Evolutionary conservation across 352 stramenopile species (phyloP), one percentile per base, ranked within the genome.

Genomic region (Globisporangium paroecandrum): DNA sequence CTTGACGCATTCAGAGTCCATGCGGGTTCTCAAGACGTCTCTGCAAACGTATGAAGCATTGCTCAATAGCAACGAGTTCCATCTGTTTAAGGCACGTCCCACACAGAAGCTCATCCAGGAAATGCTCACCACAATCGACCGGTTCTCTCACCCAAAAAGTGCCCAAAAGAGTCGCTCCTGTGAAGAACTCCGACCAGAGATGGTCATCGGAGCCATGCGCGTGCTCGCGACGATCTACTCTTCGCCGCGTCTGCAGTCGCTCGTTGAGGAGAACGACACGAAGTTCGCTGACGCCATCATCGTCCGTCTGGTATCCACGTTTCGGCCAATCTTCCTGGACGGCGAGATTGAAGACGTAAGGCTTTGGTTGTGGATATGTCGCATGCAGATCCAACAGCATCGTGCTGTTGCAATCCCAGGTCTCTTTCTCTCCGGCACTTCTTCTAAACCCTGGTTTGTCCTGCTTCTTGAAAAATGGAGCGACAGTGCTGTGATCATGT

Each of bases 1-100:
- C 1, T 73, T 67, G 1, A 58, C 62, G 0, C 70, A 81, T 13
- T 66, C 75, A 9, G n/a, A 57, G 29, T 85, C 81, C 0, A 53
- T 72, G 54, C 71, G 81, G 5, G 72, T 87, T 2, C 64, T 83
- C 12, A 47, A 77, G 27, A 63, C 63, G 0, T 82, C 81, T 10
- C 64, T 87, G 6, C 27, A 62, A 8, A 73, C 69, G 4, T 75
- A 64, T 6, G 74, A 74, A 6, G 60, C 65, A 22, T 46, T 89
- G 5, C 73, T 85, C 32, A 27, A 38, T 8, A 63, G 51, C 20
- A 69, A 78, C 43, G 78, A 87, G 68, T 64, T 79, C 29, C 74
- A 82, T n/a, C 46, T 70, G 24, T 13, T 74, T 7, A 46, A 59
- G 20, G 69, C 38, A 2, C 41, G 5, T 15, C 55, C 65, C 12